Evolutionary conservation across 768 basidiomycete genomes (phyloP), one percentile per base, ranked within the genome.

Genomic region (Lyophyllum semitale): DNA sequence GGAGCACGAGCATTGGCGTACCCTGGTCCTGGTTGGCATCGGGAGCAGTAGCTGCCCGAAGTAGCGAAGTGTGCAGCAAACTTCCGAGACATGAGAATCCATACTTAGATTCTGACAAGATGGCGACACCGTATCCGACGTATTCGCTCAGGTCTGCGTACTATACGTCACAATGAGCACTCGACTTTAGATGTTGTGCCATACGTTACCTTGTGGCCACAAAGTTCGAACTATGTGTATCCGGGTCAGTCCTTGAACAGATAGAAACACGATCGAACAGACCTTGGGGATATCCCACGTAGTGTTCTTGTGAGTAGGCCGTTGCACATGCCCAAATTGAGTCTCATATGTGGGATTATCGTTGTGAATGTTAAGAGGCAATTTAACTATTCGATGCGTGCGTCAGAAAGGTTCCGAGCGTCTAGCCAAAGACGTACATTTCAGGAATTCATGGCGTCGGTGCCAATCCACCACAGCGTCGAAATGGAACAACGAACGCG

Each of bases 251-350:
- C 32, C 26, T 30, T 38, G 20, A n/a, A n/a, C 6, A 44, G 4
- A 7, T 25, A 4, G 0, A 6, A 48, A 15, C n/a, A 17, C 40
- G 43, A 23, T n/a, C 8, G 26, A 11, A 38, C 66, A 11, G 51
- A 79, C 80, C 73, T 95, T 95, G 44, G 91, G 91, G 43, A 84
- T 84, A 55, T 93, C 90, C 84, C 89, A 91, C 0, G 85, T 89
- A 4, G 95, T 98, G 64, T 98, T 98, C 74, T 95, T 93, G 73
- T 96, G 90, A 8, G 95, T 98, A 0, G 97, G 91, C 41, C 96
- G 81, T 61, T 92, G 86, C 8, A 96, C 82, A 62, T 84, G 84
- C 0, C 97, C 97, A 61, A 96, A 98, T 63, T 94, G 95, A 2
- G 92, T 93, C 71, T 99, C 96, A 67, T 97, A 98, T 0, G 87